Conservation (phyloP, 2,329 filamentous ascomycete species). For the Mycocentrospora acerina region DNA sequence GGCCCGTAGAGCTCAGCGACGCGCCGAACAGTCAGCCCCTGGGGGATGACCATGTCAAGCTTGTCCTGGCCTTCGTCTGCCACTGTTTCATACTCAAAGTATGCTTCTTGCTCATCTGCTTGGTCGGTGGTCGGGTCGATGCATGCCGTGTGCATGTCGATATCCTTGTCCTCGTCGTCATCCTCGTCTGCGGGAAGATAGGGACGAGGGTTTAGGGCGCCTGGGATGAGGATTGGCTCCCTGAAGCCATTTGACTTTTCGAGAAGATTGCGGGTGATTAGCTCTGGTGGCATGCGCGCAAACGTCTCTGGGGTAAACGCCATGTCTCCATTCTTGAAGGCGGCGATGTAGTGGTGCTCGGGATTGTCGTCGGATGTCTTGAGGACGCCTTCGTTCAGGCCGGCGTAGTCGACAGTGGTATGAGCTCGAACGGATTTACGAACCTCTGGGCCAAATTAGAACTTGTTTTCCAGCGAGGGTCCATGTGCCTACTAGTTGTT, state of each 20-base stretch:
- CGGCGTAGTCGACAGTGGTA: conserved; percentile 68
- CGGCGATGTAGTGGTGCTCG: conserved; percentile 68
- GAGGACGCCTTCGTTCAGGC: conserved; percentile 65
- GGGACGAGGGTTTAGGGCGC: conserved; percentile 59
- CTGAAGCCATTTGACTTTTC: conserved; percentile 64
- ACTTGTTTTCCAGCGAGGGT: conserved; percentile 22
- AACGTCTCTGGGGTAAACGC: conserved; percentile 63
- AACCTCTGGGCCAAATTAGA: conserved; percentile 48
- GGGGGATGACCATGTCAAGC: conserved; percentile 68
- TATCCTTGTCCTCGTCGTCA: conserved; percentile 3
- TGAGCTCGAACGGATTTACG: conserved; percentile 67
- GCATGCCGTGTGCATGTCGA: too few relatives aligned
- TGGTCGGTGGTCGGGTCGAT: neutral
- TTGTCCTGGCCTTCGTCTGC: conserved; percentile 64
- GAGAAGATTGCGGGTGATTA: conserved; percentile 64
- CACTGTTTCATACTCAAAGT: conserved; percentile 53
- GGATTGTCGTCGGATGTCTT: conserved; percentile 65
- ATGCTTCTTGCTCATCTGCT: conserved; percentile 14
- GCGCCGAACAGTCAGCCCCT: conserved; percentile 62
- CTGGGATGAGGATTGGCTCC: conserved; percentile 67
- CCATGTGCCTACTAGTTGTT: conserved; percentile 56
- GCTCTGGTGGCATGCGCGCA: conserved; percentile 63
- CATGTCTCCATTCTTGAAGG: conserved; percentile 66
- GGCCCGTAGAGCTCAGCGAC: conserved; percentile 66
- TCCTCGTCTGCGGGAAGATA: conserved; percentile 3